Conservation (phyloP, 345 rosid species). For the Isatis tinctoria region DNA sequence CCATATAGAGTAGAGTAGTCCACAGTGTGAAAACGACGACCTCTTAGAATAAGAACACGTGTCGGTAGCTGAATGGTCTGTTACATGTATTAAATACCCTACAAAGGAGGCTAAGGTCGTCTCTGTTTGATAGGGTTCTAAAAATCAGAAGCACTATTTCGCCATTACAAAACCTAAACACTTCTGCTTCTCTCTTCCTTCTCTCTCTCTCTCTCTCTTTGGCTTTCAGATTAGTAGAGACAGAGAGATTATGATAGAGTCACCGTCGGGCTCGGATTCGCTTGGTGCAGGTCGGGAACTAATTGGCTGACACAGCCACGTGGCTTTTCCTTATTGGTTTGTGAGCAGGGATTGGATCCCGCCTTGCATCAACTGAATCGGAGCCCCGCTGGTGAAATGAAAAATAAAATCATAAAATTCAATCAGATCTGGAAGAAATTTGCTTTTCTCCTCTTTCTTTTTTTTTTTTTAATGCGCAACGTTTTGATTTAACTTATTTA, state of each 20-base stretch:
- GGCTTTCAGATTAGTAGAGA: not conserved
- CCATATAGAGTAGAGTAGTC: not conserved
- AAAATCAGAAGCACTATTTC: not conserved
- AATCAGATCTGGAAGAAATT: conserved; percentile 12
- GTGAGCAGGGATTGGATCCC: conserved; percentile 57
- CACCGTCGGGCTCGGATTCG: conserved; percentile 92
- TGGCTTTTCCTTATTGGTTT: conserved; percentile 17
- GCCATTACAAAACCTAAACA: not conserved
- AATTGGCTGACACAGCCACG: conserved; percentile 31
- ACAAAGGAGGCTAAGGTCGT: conserved; percentile 17
- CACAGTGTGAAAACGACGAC: conserved; percentile 3
- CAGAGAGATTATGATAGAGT: conserved; percentile 6
- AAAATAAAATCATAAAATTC: too few species aligned
- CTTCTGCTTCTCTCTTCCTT: not conserved
- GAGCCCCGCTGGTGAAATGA: conserved; percentile 65
- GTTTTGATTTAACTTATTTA: not conserved
- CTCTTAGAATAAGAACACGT: conserved; percentile 4
- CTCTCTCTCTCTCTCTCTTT: too few species aligned
- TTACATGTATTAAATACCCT: conserved; percentile 25
- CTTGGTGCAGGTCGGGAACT: conserved; percentile 99
- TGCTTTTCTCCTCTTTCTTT: not conserved
- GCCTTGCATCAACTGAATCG: conserved; percentile 99
- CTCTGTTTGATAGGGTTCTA: conserved; percentile 16
- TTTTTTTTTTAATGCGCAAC: not conserved
- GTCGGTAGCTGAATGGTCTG: not conserved